Conservation (phyloP, 2,329 filamentous ascomycete genomes). For the Diaporthe sp. region DNA sequence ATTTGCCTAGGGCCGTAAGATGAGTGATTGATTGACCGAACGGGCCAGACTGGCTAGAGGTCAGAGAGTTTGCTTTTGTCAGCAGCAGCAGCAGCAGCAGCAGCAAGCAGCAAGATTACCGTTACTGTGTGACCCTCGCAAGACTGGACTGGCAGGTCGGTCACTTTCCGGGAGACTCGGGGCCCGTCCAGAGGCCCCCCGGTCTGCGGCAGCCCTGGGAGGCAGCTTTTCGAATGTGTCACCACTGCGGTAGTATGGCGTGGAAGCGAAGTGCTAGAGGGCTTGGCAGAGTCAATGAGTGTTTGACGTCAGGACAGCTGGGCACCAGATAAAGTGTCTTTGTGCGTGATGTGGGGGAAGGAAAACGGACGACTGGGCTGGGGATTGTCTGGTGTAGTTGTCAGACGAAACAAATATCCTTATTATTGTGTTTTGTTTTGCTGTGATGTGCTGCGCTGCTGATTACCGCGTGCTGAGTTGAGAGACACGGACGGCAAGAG, state of each 20-base stretch:
- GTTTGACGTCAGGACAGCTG: slow-evolving; percentile 22
- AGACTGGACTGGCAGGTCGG: slow-evolving; percentile 13
- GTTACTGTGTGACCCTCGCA: background rate
- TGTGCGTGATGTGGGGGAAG: background rate
- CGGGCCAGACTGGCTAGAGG: background rate
- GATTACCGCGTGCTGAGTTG: background rate
- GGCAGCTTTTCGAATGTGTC: slow-evolving; percentile 5
- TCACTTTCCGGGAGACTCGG: slow-evolving; percentile 30
- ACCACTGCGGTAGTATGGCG: slow-evolving; percentile 29
- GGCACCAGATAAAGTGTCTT: slow-evolving; percentile 6
- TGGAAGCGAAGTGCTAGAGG: slow-evolving; percentile 26
- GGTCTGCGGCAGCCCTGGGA: background rate
- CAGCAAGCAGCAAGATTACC: background rate
- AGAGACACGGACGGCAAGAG: background rate
- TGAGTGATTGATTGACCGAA: background rate
- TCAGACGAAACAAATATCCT: slow-evolving; percentile 9
- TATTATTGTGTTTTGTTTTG: background rate
- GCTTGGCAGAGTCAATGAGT: slow-evolving; percentile 31
- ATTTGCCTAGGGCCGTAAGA: background rate
- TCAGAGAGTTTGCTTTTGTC: slow-evolving; percentile 16
- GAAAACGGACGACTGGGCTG: background rate
- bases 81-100: background rate
- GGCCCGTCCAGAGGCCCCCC: slow-evolving; percentile 1
- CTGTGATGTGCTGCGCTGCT: background rate
- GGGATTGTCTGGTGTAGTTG: slow-evolving; percentile 1